phyloP scores from a whole-genome alignment of 2,329 filamentous ascomycete genomes.

The Pseudogymnoascus sp. region DNA sequence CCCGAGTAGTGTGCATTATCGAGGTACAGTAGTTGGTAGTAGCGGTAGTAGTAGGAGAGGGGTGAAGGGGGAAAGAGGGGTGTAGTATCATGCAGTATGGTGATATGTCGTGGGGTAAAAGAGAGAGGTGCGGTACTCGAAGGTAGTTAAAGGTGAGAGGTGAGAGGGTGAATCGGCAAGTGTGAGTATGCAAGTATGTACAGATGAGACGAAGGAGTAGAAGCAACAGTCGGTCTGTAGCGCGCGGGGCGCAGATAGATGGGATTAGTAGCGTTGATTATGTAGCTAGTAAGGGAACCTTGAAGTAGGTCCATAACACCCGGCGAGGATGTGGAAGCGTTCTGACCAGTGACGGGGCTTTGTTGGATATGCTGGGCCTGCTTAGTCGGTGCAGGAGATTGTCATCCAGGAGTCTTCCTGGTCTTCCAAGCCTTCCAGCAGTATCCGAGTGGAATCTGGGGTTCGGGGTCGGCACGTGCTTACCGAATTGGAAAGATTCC shows the following conservation, averaged over 20 bases:
- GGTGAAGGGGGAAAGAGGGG: background rate
- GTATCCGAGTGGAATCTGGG: background rate
- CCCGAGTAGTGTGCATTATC: conserved; percentile 4
- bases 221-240: conserved; percentile 2
- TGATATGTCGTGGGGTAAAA: conserved; percentile 4
- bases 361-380: background rate
- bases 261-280: conserved; percentile 2
- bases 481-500: conserved; percentile 7
- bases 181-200: background rate
- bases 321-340: background rate
- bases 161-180: conserved; percentile 1
- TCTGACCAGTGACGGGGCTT: conserved; percentile 2
- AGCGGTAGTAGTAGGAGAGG: background rate
- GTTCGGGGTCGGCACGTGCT: conserved; percentile 2
- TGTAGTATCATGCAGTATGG: background rate
- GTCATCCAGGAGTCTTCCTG: background rate
- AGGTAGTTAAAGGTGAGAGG: conserved; percentile 6
- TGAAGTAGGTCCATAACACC: conserved; percentile 4
- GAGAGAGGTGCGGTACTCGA: background rate
- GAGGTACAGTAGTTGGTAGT: background rate
- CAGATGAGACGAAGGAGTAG: conserved; percentile 1
- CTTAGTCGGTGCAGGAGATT: background rate
- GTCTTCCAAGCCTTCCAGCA: background rate
- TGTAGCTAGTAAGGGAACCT: conserved; percentile 5
- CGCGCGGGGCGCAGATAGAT: background rate